Evolutionary conservation across 768 basidiomycete species (phyloP).

Genomic region (Coprinopsis sp.): DNA sequence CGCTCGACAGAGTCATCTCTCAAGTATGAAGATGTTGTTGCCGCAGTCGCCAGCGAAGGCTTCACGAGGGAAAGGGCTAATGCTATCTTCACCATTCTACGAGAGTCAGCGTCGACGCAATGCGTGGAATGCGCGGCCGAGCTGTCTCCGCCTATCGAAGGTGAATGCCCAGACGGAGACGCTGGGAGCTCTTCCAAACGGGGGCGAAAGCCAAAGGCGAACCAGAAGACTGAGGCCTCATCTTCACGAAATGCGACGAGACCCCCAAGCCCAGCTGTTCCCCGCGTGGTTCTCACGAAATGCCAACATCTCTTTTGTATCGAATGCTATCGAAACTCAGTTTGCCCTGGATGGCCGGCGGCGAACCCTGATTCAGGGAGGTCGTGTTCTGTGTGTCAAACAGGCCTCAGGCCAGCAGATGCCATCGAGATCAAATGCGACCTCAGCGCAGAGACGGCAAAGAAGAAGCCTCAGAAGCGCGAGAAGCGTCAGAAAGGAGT

Average conservation of each 20-base stretch:
- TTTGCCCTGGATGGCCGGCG: conserved; percentile 80
- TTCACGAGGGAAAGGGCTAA: conserved; percentile 69
- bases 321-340: conserved; percentile 75
- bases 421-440: conserved; percentile 80
- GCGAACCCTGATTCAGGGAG: conserved; percentile 51
- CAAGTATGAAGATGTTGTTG: conserved; percentile 76
- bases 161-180: conserved; percentile 46
- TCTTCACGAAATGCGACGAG: conserved; percentile 69
- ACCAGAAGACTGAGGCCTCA: conserved; percentile 12
- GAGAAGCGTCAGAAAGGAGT: conserved; percentile 62
- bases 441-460: conserved; percentile 26
- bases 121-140: conserved; percentile 87
- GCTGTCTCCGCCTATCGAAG: conserved; percentile 49
- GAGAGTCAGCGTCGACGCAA: conserved; percentile 82
- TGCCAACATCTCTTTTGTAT: conserved; percentile 94
- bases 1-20: conserved; percentile 38
- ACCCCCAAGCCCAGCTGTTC: conserved; percentile 62
- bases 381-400: conserved; percentile 76
- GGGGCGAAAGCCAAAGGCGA: conserved; percentile 44
- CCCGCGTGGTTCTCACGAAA: conserved; percentile 74
- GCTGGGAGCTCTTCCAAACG: conserved; percentile 43
- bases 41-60: conserved; percentile 73
- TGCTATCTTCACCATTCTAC: conserved; percentile 80
- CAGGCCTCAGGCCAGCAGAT: conserved; percentile 61
- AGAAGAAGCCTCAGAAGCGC: conserved; percentile 61